Evolutionary conservation across 108 stramenopile genomes (phyloP), one percentile per base, ranked within the genome.

Genomic region (Cyclotella choctawhatcheeana): DNA sequence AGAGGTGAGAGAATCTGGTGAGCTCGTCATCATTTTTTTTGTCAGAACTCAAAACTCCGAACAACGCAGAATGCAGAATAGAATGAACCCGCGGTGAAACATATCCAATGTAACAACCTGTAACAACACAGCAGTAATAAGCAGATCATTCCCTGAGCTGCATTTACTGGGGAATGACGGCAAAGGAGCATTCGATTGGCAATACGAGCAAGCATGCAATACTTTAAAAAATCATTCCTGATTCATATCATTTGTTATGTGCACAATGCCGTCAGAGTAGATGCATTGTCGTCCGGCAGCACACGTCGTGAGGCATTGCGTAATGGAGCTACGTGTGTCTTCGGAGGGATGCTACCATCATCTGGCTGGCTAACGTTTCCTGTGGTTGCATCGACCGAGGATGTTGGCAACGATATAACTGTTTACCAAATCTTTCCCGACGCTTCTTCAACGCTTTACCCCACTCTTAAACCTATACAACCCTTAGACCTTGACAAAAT

Each of bases 361-460:
- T 50, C 1, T 52, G 51, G 51, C 51, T 52, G 51, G 51, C n/a
- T 52, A 22, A 10, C 21, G 8, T 21, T 22, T n/a, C 51, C 51
- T 10, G 20, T 1, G 1, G 21, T 10, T n/a, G 51, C 51, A 52
- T 52, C 21, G 10, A 22, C 51, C 10, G 2, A 52, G 1, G 51
- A 52, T 52, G 21, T 1, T 22, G 51, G 10, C 21, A 22, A 18
- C 21, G 51, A 52, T 22, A 21, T 52, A 18, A 52, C 51, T 52
- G 4, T 67, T 5, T 80, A 81, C 43, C 66, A 73, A 56, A 73
- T 84, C 17, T 58, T 71, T 37, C 83, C 83, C 3, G 83, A 80
- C 48, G 67, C 68, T 20, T 64, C 68, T 2, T 40, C 56, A n/a
- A 45, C 64, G 6, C 33, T 84, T 51, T 32, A 74, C 53, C 77